Conservation (phyloP, 2,329 filamentous ascomycete genomes). For the Didymella segeticola region DNA sequence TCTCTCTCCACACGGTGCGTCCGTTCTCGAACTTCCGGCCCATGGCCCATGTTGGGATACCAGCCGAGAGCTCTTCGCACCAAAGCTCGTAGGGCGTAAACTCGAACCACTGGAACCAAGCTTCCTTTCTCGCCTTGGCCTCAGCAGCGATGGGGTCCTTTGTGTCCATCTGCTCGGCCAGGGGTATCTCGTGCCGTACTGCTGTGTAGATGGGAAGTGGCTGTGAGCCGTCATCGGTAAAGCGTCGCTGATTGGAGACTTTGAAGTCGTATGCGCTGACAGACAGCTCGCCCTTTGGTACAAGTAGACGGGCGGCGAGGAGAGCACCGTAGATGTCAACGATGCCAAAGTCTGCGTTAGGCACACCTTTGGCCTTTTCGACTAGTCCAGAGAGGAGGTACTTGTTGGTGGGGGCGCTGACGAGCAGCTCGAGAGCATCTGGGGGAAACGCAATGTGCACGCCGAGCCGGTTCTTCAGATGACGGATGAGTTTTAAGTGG, state of each 20-base stretch:
- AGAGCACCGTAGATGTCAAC: conserved; percentile 93
- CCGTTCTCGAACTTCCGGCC: conserved; percentile 83
- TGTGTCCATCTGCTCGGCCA: conserved; percentile 56
- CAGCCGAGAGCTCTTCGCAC: conserved; percentile 88
- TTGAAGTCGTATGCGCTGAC: conserved; percentile 84
- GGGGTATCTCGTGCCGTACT: conserved; percentile 92
- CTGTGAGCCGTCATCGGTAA: conserved; percentile 77
- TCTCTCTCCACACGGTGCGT: conserved; percentile 65
- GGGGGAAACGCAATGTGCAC: conserved; percentile 94
- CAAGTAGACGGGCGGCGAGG: conserved; percentile 81
- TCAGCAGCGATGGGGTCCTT: conserved; percentile 48
- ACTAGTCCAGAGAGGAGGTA: conserved; percentile 86
- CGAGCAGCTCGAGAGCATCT: conserved; percentile 78
- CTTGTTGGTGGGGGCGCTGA: conserved; percentile 91
- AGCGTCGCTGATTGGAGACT: conserved; percentile 82
- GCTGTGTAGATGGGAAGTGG: conserved; percentile 95
- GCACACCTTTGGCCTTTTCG: conserved; percentile 87
- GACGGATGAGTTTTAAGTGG: conserved; percentile 75
- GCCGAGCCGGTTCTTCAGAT: conserved; percentile 83
- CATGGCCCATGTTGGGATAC: conserved; percentile 93
- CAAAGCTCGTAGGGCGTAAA: conserved; percentile 90
- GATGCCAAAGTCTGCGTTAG: conserved; percentile 80
- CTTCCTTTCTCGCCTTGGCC: conserved; percentile 63
- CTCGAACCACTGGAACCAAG: conserved; percentile 99
- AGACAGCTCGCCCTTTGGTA: conserved; percentile 82